Conservation (phyloP, 2,329 filamentous ascomycete species). For the Aspergillus sergii region DNA sequence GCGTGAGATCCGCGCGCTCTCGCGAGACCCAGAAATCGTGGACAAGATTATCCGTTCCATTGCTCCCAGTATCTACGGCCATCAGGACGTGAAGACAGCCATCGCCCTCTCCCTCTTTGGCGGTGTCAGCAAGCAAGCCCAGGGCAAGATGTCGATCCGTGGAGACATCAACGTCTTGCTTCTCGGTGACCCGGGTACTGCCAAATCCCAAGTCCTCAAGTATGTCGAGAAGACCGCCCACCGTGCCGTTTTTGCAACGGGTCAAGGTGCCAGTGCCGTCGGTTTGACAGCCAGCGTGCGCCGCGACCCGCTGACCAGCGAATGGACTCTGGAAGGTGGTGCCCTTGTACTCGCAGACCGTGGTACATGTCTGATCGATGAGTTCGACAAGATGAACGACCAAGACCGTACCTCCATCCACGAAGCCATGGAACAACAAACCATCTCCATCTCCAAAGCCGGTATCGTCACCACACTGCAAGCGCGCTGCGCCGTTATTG, state of each 20-base stretch:
- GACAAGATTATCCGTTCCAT: constrained; percentile 93
- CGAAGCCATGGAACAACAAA: constrained; percentile 99
- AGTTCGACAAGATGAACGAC: constrained; percentile 99
- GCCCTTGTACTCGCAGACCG: constrained; percentile 93
- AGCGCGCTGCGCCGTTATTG: constrained; percentile 92
- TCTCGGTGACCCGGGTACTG: constrained; percentile 94
- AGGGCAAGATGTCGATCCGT: constrained; percentile 85
- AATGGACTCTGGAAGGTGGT: constrained; percentile 97
- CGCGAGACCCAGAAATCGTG: constrained; percentile 85
- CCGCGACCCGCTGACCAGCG: constrained; percentile 89
- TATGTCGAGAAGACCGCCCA: constrained; percentile 98
- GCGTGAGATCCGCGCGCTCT: constrained; percentile 82
- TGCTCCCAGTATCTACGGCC: constrained; percentile 95
- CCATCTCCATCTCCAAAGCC: constrained; percentile 97
- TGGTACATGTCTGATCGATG: constrained; percentile 94
- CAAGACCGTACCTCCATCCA: constrained; percentile 97
- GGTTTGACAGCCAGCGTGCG: constrained; percentile 97
- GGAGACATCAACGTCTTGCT: constrained; percentile 98
- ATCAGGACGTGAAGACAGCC: constrained; percentile 95
- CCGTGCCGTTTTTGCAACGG: constrained; percentile 93
- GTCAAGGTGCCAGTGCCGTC: constrained; percentile 94
- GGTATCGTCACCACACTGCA: constrained; percentile 97
- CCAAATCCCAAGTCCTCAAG: constrained; percentile 96
- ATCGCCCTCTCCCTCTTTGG: constrained; percentile 93
- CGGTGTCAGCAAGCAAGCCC: constrained; percentile 88